Base-by-base conservation (phyloP, 371 early-diverging fungal genomes). In the Gilbertella persicaria region DNA sequence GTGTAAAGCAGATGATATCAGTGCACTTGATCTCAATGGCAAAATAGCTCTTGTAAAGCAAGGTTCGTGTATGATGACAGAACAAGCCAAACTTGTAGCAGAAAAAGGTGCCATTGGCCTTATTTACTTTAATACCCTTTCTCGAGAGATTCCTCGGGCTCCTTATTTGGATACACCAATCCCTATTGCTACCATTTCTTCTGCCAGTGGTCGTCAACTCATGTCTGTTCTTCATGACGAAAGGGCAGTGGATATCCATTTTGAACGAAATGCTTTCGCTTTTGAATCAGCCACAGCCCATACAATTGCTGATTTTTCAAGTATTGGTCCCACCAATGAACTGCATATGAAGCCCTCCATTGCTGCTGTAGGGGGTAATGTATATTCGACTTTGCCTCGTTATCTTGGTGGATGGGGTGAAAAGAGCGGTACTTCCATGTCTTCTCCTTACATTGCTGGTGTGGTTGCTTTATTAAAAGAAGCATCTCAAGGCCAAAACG, bases 401-500 rank as follows among this genome's bases (percentile, higher is more conserved):
- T 50, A 61, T 41, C 19, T 55, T 8, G 55, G 45, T 23, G 71
- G 72, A 0, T 91, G 89, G 63, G 82, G 79, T 2, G 74, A 80
- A 8, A 52, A 71, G 14, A 84, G 87, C 14, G 91, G 91, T 24
- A 84, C 83, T 0, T 80, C 79, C 9, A 80, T 78, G 82, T 88
- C 92, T 4, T 70, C 90, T 30, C 91, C 92, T 0, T 88, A 90
- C 58, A 71, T 86, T 12, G 72, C 90, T n/a, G 92, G 91, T 20
- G 66, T 75, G 19, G 72, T 75, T 14, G 92, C 91, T 12, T 64
- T 64, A 52, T 16, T 50, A n/a, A 41, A 42, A 41, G 41, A 50
- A 10, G 51, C 51, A 0, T 41, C 41, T 28, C 29, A 37, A 2
- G 49, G 26, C 26, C 33, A 49, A 16, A 38, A 38, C 13, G 10